These are phyloP conservation scores for Penicillium palitans DNA, from an alignment of 2,329 filamentous ascomycete species.

Conservation along the genomic window DNA sequence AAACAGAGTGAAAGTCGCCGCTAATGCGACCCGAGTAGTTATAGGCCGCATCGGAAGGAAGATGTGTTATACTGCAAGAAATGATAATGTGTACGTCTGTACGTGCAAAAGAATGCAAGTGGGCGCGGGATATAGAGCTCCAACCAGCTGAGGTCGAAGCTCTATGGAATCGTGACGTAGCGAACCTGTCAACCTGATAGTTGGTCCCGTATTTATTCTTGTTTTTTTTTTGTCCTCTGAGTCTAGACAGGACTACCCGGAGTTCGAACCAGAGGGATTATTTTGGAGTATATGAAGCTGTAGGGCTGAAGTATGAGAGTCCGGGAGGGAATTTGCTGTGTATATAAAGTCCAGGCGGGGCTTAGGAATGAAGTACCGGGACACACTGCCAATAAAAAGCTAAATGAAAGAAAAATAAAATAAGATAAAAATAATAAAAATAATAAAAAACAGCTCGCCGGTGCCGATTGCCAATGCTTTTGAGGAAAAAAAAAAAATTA, in stretches of 20 bases:
- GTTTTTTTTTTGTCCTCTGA: not conserved
- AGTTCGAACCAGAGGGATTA: not conserved
- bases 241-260: not conserved
- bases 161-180: slow-evolving; percentile 30
- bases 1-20: slow-evolving; percentile 21
- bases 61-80: not conserved
- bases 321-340: slow-evolving; percentile 7
- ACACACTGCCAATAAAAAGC: not conserved
- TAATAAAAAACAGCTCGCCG: slow-evolving; percentile 7
- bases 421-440: not conserved
- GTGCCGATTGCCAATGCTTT: slow-evolving; percentile 24
- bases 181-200: slow-evolving; percentile 9
- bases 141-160: slow-evolving; percentile 19
- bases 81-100: slow-evolving; percentile 1
- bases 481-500: not conserved
- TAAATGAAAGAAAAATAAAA: not conserved
- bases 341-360: slow-evolving; percentile 17
- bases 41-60: slow-evolving; percentile 27
- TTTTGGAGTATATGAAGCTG: not conserved
- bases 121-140: slow-evolving; percentile 11
- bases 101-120: slow-evolving; percentile 7
- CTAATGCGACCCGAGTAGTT: slow-evolving; percentile 30
- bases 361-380: slow-evolving; percentile 1
- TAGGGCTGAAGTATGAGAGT: slow-evolving; percentile 27
- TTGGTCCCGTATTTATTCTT: slow-evolving; percentile 1